A percentile compares a stretch with the other conserved stretches of the same genome.
Conservation (phyloP, 1,284 basidiomycete species). For the Volvariella volvacea region DNA sequence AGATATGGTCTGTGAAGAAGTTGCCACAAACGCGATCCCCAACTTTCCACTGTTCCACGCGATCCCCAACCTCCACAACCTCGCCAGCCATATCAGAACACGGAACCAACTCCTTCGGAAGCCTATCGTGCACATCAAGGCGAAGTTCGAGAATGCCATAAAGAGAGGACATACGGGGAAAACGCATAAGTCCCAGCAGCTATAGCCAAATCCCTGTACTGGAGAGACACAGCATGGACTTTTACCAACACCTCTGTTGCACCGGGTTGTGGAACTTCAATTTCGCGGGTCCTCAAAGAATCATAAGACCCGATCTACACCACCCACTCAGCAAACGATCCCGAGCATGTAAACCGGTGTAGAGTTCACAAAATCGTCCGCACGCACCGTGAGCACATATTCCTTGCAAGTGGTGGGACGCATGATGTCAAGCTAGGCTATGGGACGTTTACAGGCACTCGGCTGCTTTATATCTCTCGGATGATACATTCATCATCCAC, state of each 20-base stretch:
- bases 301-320: constrained; percentile 16
- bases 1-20: constrained; percentile 33
- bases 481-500: no score
- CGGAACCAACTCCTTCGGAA: constrained; percentile 34
- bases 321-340: no score
- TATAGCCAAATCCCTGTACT: constrained; percentile 22
- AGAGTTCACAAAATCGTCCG: no score
- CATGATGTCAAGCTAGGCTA: no score
- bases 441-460: no score
- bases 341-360: no score
- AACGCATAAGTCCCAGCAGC: constrained; percentile 12
- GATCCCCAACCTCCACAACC: constrained; percentile 44
- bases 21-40: constrained; percentile 53
- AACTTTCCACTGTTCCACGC: constrained; percentile 40
- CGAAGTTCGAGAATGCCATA: background rate
- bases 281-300: constrained; percentile 25
- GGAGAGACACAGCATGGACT: constrained; percentile 44
- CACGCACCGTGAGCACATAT: no score
- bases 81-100: constrained; percentile 61
- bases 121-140: background rate
- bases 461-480: no score
- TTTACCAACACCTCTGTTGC: constrained; percentile 40
- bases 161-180: constrained; percentile 12
- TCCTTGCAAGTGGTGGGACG: no score
- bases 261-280: constrained; percentile 24